Evolutionary conservation across 805 yeast genomes (phyloP), one percentile per base, ranked within the genome.

Genomic region (Nakazawaea siamensis): DNA sequence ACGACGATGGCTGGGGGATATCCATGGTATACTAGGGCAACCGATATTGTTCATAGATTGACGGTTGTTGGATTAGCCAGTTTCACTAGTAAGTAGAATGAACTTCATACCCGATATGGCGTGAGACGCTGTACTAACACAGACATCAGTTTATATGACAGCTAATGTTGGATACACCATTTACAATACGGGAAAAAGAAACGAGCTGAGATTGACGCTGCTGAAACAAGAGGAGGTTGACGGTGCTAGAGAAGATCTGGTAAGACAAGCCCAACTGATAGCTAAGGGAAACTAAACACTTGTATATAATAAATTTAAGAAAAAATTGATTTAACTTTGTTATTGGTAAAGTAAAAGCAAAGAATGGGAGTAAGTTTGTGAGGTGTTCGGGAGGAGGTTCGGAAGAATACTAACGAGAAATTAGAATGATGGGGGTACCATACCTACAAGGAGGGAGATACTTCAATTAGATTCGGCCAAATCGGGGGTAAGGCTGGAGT

Each of bases 1-100:
- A n/a, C n/a, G n/a, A 38, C 21, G 20, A 68, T 68, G 74, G 57
- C 73, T 17, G 59, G 56, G 48, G 62, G 64, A 48, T 71, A 72
- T 51, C 83, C 88, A 31, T 81, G 90, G 90, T 80, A 80, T 54
- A 75, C 80, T 2, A 77, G 73, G 54, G 75, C 71, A 3, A 73
- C 84, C 2, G 90, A 81, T 54, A 69, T 80, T 27, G 70, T 68
- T 18, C 90, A 81, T 56, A 78, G 90, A 59, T 54, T 80, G 40
- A 76, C 85, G 0, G 87, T 81, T 29, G 52, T 80, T 16, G 68
- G 80, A 3, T 62, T 81, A 20, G 70, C 77, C 15, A 88, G 88
- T 9, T 51, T 56, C 42, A 54, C 64, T 2, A 38, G 52, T 41
- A 34, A 20, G 23, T 20, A 20, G 10, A 20, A 20, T 20, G 16